Evolutionary conservation across 2,329 filamentous ascomycete species (phyloP).

Genomic region (Scolecobasidium constrictum): DNA sequence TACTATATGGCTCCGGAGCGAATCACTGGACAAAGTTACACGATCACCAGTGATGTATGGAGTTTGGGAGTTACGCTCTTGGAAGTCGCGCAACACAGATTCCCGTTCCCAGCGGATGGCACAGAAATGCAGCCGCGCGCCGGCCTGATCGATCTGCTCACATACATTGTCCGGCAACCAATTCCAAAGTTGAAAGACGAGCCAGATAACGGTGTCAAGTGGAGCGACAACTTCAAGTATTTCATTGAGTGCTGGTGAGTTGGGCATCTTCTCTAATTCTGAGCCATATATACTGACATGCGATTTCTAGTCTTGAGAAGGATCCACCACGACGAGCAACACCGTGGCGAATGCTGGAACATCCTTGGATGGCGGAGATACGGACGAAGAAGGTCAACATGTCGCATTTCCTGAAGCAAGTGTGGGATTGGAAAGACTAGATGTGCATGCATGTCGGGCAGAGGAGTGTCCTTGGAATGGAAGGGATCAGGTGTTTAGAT

Average conservation of each 20-base stretch:
- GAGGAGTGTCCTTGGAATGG: too few species aligned
- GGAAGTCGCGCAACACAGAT: conserved; percentile 98
- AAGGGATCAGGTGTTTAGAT: too few species aligned
- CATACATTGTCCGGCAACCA: conserved; percentile 92
- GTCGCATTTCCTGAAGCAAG: conserved; percentile 82
- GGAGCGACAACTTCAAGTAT: conserved; percentile 97
- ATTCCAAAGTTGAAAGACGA: conserved; percentile 96
- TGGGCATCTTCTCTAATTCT: neutral
- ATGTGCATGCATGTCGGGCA: too few species aligned
- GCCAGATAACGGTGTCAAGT: conserved; percentile 75
- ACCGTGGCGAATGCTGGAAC: conserved; percentile 97
- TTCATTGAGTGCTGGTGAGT: conserved; percentile 98
- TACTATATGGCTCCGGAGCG: conserved; percentile 99
- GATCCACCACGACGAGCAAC: conserved; percentile 77
- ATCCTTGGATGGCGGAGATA: conserved; percentile 99
- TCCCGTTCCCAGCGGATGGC: conserved; percentile 94
- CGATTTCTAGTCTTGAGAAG: conserved; percentile 68
- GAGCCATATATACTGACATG: conserved; percentile 16
- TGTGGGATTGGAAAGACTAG: conserved; percentile 89
- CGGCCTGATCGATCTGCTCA: conserved; percentile 86
- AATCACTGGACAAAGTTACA: conserved; percentile 95
- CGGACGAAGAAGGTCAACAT: conserved; percentile 94
- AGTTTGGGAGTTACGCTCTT: conserved; percentile 90
- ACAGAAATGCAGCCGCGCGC: conserved; percentile 91
- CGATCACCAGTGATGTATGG: conserved; percentile 98